These are phyloP conservation scores for Tephrocybe rancida DNA, from an alignment of 768 basidiomycete genomes.

Conservation along the genomic window DNA sequence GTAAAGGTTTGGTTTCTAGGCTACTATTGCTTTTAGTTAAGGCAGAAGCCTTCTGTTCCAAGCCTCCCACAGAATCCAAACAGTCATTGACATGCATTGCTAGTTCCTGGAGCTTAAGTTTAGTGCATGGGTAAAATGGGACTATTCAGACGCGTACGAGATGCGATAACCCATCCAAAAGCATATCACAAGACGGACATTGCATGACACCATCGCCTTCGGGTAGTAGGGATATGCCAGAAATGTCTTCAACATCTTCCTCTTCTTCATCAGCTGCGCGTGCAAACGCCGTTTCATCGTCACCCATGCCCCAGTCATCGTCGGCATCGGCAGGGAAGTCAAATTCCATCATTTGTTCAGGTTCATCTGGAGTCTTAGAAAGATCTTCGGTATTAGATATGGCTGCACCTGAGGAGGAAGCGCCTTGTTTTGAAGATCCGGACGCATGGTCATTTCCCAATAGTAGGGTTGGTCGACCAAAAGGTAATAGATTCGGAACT, in stretches of 20 bases:
- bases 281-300: constrained; percentile 52
- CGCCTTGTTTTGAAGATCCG: constrained; percentile 1
- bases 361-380: background rate
- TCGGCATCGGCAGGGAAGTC: constrained; percentile 32
- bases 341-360: constrained; percentile 22
- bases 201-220: constrained; percentile 8
- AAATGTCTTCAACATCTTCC: constrained; percentile 25
- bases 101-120: constrained; percentile 40
- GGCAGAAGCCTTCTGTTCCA: background rate
- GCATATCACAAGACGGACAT: constrained; percentile 32
- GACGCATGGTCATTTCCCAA: constrained; percentile 6
- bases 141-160: constrained; percentile 11
- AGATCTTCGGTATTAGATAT: background rate
- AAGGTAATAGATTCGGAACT: constrained; percentile 7
- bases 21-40: background rate
- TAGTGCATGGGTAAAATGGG: background rate
- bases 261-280: constrained; percentile 23
- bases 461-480: constrained; percentile 22
- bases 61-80: constrained; percentile 31
- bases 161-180: constrained; percentile 15
- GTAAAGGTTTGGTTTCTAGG: constrained; percentile 4
- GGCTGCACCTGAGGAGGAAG: constrained; percentile 3
- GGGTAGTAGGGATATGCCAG: background rate
- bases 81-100: constrained; percentile 61
- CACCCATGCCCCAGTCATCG: constrained; percentile 71